Evolutionary conservation across 306 rosid species (phyloP), one percentile per base, ranked within the genome.

Genomic region (Lagenaria siceraria): DNA sequence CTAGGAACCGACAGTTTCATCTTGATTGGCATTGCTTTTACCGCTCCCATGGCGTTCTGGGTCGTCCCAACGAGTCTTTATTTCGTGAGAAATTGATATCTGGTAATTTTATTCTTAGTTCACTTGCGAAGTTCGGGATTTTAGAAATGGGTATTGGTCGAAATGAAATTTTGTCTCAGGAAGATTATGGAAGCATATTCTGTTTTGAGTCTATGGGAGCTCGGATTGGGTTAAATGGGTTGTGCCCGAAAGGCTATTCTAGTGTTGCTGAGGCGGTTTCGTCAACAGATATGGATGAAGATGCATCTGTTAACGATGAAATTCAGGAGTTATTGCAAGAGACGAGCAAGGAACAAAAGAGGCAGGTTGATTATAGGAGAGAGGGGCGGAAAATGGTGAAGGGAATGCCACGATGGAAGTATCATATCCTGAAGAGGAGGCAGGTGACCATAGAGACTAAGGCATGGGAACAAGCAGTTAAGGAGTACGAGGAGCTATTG

Each of bases 401-500:
- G 69, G 92, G 92, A 27, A 80, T 88, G 88, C 48, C 74, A 68
- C 77, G 77, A 65, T 70, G 77, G 3, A 89, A 79, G 87, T 88
- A 86, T 78, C 75, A 58, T 31, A 36, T 71, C 77, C 81, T 92
- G 17, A 92, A 75, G 76, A 87, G 86, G 80, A 86, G 96, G 81
- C 99, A 95, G 84, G 94, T 92, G 77, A 84, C 75, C 83, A 81
- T 89, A 54, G 99, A 95, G 93, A 89, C 99, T 0, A 90, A 92
- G 75, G 90, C 89, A 0, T 92, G 97, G 99, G 93, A 90, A 71
- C 84, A 80, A 79, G 99, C 97, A 3, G 90, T 85, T 0, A 86
- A 81, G 75, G 99, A 95, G 84, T 95, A 90, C 71, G 88, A 60
- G 84, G 99, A 95, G 77, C 92, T 95, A 59, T 79, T 95, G 89